Evolutionary conservation across 148 eudicot genomes (phyloP).

Genomic region (Pouteria glomerata): DNA sequence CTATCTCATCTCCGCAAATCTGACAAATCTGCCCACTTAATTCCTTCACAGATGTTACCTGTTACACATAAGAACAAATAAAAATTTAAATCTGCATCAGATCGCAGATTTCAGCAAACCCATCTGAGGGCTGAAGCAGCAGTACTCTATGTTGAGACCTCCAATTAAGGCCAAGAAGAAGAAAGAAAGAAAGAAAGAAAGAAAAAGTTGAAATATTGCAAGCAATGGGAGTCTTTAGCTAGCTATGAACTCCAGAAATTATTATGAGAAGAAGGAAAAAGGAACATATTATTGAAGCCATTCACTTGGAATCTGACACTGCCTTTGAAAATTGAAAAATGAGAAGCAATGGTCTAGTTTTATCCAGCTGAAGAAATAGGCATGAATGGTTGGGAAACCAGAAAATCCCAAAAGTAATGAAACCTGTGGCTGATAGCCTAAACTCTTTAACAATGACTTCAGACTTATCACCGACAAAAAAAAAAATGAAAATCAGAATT

Average conservation of each 20-base stretch:
- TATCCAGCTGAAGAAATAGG: not conserved
- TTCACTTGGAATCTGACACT: not conserved
- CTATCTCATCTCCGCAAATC: too few relatives aligned
- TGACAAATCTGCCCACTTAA: too few relatives aligned
- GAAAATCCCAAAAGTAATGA: not conserved
- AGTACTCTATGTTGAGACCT: not conserved
- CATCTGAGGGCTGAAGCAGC: not conserved
- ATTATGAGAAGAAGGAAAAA: not conserved
- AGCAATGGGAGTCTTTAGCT: not conserved
- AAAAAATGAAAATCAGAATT: not conserved
- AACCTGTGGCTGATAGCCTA: not conserved
- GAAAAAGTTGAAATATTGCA: not conserved
- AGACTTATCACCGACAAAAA: not conserved
- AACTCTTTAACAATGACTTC: not conserved
- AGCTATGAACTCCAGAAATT: not conserved
- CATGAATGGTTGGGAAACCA: not conserved
- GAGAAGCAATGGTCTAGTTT: not conserved
- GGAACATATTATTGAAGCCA: not conserved
- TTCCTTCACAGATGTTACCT: too few relatives aligned
- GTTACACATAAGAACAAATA: too few relatives aligned
- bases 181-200: not conserved
- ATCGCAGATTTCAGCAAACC: slow-evolving; percentile 3
- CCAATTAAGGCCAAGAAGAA: not conserved
- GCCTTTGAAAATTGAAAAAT: not conserved
- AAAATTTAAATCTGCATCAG: not conserved